Evolutionary conservation across 495 filamentous ascomycete genomes (phyloP).

Genomic region (Tuber magnatum): DNA sequence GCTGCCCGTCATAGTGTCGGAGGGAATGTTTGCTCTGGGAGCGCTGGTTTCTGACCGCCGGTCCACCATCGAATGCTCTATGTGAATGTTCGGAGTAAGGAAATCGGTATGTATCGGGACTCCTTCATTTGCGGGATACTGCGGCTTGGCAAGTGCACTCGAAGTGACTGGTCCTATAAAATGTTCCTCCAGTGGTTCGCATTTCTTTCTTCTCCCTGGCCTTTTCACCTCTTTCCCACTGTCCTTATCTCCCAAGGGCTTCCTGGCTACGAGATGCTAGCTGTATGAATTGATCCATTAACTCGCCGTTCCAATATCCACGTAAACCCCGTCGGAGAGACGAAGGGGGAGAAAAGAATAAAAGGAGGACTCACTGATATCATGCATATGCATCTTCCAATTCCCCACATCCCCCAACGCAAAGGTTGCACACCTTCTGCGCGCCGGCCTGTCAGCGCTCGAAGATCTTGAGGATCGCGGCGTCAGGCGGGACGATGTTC

Average conservation of each 20-base stretch:
- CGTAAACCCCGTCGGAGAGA: not conserved
- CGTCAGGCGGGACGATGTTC: too few species aligned
- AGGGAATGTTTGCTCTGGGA: too few species aligned
- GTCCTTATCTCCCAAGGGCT: not conserved
- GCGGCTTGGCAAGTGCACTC: not conserved
- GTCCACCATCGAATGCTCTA: too few species aligned
- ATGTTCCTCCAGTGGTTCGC: not conserved
- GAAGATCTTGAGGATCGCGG: too few species aligned
- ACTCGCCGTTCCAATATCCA: not conserved
- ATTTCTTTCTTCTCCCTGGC: not conserved
- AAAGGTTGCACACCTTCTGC: slow-evolving; percentile 7
- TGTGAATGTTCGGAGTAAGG: too few species aligned
- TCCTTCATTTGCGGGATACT: too few species aligned
- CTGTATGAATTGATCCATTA: not conserved
- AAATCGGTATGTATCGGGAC: not conserved
- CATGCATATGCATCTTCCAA: slow-evolving; percentile 16
- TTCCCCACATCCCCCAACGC: slow-evolving; percentile 12
- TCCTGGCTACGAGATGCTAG: slow-evolving; percentile 1
- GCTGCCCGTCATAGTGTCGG: not conserved
- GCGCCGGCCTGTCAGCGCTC: slow-evolving; percentile 5
- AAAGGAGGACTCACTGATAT: not conserved
- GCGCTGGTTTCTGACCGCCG: too few species aligned
- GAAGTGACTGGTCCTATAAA: not conserved
- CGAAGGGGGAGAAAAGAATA: not conserved
- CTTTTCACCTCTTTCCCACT: not conserved